Evolutionary conservation across 257 asterid species (phyloP).

Genomic region (Datura wrightii): DNA sequence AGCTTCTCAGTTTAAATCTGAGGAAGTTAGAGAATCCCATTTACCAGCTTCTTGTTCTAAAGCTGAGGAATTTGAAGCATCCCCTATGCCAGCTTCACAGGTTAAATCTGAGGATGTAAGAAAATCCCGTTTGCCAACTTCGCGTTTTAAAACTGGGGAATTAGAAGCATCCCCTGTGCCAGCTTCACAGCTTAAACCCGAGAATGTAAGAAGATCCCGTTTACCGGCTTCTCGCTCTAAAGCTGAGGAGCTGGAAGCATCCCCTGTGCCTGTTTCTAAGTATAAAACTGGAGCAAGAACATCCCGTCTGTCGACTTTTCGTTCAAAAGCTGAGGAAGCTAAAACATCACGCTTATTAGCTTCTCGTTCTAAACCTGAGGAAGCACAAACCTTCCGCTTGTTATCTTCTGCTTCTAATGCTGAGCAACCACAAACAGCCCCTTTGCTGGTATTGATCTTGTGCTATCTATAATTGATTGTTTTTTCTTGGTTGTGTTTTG

Average conservation of each 20-base stretch:
- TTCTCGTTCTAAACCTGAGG: constrained; percentile 31
- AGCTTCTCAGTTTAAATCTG: constrained; percentile 19
- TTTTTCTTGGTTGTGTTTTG: constrained; percentile 6
- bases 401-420: constrained; percentile 26
- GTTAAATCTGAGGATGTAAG: constrained; percentile 28
- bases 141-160: constrained; percentile 25
- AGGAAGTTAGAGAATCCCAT: constrained; percentile 13
- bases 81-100: constrained; percentile 26
- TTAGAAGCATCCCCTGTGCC: background rate
- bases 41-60: constrained; percentile 26
- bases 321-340: constrained; percentile 30
- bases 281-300: constrained; percentile 26
- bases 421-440: constrained; percentile 26
- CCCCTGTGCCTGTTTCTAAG: constrained; percentile 32
- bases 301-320: constrained; percentile 22
- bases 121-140: constrained; percentile 23
- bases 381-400: background rate
- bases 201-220: background rate
- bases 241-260: constrained; percentile 20
- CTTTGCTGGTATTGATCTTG: constrained; percentile 30
- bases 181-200: background rate
- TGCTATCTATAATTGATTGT: constrained; percentile 15
- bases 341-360: constrained; percentile 24
- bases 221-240: background rate
- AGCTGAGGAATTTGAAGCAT: constrained; percentile 19